These are phyloP conservation scores for Xenosphaeropsis pyriputrescens DNA, from an alignment of 2,329 filamentous ascomycete genomes.

Conservation along the genomic window DNA sequence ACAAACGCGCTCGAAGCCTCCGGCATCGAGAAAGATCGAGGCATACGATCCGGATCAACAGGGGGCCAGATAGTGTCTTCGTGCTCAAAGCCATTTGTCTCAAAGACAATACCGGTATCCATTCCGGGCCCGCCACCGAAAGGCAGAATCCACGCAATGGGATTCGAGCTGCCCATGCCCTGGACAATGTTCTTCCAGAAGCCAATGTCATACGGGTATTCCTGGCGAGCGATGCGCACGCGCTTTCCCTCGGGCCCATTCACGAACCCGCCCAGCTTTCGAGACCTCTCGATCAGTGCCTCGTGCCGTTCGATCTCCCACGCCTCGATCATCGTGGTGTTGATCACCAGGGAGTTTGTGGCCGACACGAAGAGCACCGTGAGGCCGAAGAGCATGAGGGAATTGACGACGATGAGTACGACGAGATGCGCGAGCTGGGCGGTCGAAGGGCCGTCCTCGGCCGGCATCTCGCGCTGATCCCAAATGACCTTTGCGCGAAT, in stretches of 20 bases:
- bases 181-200: constrained; percentile 60
- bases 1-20: constrained; percentile 4
- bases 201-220: constrained; percentile 73
- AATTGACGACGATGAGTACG: constrained; percentile 39
- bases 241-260: constrained; percentile 30
- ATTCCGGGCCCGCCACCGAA: constrained; percentile 34
- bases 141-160: constrained; percentile 55
- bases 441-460: constrained; percentile 57
- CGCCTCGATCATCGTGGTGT: constrained; percentile 68
- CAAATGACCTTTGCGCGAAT: constrained; percentile 45
- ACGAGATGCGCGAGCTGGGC: constrained; percentile 45
- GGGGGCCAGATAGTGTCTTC: constrained; percentile 46
- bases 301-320: constrained; percentile 60
- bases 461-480: constrained; percentile 48
- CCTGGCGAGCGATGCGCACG: constrained; percentile 44
- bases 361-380: constrained; percentile 50
- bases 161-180: constrained; percentile 57
- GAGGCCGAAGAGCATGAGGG: constrained; percentile 45
- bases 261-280: constrained; percentile 21
- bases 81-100: constrained; percentile 67
- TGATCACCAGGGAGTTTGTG: constrained; percentile 44
- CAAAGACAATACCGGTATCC: constrained; percentile 34
- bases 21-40: constrained; percentile 5
- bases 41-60: constrained; percentile 43
- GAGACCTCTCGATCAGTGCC: constrained; percentile 32